Percentiles rank a stretch among this genome's conserved stretches.
Evolutionary conservation across 2,329 filamentous ascomycete species (phyloP).

Genomic region (Penicillium hordei): DNA sequence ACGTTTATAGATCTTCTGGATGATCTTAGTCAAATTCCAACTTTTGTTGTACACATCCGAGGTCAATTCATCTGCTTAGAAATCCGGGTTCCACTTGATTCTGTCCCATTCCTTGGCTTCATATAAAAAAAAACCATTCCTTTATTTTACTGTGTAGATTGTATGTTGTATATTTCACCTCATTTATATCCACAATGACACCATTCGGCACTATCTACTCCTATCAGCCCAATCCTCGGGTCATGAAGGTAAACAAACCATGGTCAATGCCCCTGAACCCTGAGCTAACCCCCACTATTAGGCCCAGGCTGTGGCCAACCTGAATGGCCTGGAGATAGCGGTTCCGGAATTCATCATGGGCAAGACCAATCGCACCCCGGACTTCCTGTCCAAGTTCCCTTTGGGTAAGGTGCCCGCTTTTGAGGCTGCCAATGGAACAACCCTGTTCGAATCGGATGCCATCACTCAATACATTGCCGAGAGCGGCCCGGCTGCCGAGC

Average conservation of each 20-base stretch:
- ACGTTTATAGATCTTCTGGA: too few species aligned
- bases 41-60: too few species aligned
- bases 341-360: slow-evolving; percentile 44
- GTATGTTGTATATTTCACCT: slow-evolving; percentile 3
- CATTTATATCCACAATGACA: slow-evolving; percentile 22
- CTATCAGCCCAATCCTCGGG: slow-evolving; percentile 23
- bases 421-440: slow-evolving; percentile 50
- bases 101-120: slow-evolving; percentile 1
- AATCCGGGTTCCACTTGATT: slow-evolving; percentile 19
- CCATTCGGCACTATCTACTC: slow-evolving; percentile 27
- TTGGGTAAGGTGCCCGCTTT: slow-evolving; percentile 54
- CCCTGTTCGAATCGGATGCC: slow-evolving; percentile 48
- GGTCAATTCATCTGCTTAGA: slow-evolving; percentile 2
- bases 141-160: background rate
- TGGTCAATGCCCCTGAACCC: background rate
- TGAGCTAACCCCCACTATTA: slow-evolving; percentile 1
- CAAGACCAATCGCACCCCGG: slow-evolving; percentile 46
- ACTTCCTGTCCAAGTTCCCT: slow-evolving; percentile 54
- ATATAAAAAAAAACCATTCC: background rate
- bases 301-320: slow-evolving; percentile 33
- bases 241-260: slow-evolving; percentile 20
- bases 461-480: slow-evolving; percentile 52
- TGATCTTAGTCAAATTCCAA: too few species aligned
- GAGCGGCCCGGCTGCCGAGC: slow-evolving; percentile 45
- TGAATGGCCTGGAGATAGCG: slow-evolving; percentile 39